Percentiles rank a stretch among this genome's conserved stretches.
Evolutionary conservation across 1,139 yeast species (phyloP).

Genomic region (Eremothecium gossypii): DNA sequence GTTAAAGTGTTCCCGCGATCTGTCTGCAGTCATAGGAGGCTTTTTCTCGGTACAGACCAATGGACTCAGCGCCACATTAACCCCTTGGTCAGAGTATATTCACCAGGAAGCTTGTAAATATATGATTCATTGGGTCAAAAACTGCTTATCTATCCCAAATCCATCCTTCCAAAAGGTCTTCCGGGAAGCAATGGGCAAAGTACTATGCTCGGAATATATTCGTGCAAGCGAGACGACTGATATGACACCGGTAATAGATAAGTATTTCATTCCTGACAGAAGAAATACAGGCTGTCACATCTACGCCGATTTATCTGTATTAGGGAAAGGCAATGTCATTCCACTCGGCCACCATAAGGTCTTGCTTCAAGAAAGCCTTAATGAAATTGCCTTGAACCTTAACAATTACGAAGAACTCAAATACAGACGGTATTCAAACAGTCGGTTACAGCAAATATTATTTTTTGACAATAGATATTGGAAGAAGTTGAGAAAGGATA

Average conservation of each 20-base stretch:
- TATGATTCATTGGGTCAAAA: constrained; percentile 43
- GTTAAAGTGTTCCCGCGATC: constrained; percentile 22
- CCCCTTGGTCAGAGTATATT: constrained; percentile 39
- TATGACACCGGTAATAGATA: constrained; percentile 16
- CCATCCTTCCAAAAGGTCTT: constrained; percentile 29
- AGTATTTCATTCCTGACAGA: constrained; percentile 15
- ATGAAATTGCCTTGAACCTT: constrained; percentile 36
- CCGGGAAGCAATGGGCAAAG: constrained; percentile 30
- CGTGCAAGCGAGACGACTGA: constrained; percentile 12
- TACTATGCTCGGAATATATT: constrained; percentile 19
- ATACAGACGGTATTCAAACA: constrained; percentile 32
- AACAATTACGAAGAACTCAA: constrained; percentile 13
- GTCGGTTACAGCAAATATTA: constrained; percentile 45
- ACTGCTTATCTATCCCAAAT: constrained; percentile 33
- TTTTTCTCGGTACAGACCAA: constrained; percentile 35
- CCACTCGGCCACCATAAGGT: constrained; percentile 29
- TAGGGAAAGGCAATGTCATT: constrained; percentile 17
- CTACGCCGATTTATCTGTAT: constrained; percentile 23
- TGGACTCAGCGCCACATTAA: constrained; percentile 50
- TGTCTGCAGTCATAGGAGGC: constrained; percentile 26
- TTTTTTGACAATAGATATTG: constrained; percentile 50
- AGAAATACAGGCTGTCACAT: constrained; percentile 15
- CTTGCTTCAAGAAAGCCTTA: constrained; percentile 31
- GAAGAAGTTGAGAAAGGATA: constrained; percentile 38
- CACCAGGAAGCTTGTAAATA: constrained; percentile 39